A percentile compares a stretch with the other conserved stretches of the same genome.
phyloP scores from a whole-genome alignment of 1,284 basidiomycete genomes.

The Cryptococcus sp. region DNA sequence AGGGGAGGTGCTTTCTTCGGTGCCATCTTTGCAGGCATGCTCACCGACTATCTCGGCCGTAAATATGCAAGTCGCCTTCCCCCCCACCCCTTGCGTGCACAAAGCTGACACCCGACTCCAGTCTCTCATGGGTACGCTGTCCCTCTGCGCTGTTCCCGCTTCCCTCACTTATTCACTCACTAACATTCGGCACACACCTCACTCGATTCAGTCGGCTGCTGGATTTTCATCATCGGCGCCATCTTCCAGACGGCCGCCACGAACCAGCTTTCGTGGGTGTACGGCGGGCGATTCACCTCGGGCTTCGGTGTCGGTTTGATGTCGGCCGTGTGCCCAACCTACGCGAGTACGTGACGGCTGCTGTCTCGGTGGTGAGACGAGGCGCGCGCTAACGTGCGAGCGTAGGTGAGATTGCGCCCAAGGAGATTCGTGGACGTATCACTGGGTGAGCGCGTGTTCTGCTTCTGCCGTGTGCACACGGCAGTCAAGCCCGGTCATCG shows the following conservation, averaged over 20 bases:
- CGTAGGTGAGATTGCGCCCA: slow-evolving; percentile 64
- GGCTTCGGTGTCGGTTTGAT: slow-evolving; percentile 63
- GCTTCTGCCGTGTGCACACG: not conserved
- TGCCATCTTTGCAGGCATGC: slow-evolving; percentile 58
- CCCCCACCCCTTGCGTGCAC: not conserved
- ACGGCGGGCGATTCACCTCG: slow-evolving; percentile 67
- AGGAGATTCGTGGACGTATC: slow-evolving; percentile 63
- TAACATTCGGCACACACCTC: too few species aligned
- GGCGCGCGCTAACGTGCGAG: not conserved
- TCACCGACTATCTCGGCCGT: slow-evolving; percentile 39
- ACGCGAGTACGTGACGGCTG: slow-evolving; percentile 51
- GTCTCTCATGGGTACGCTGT: not conserved
- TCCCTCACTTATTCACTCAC: not conserved
- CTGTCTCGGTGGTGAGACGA: not conserved
- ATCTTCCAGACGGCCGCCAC: slow-evolving; percentile 53
- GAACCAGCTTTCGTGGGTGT: slow-evolving; percentile 52
- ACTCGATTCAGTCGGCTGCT: slow-evolving; percentile 59
- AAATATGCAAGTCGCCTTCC: slow-evolving; percentile 24
- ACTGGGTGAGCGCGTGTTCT: slow-evolving; percentile 44
- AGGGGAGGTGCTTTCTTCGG: slow-evolving; percentile 70
- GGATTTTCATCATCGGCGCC: slow-evolving; percentile 66
- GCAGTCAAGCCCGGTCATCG: not conserved
- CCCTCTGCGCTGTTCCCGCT: too few species aligned
- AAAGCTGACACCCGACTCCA: not conserved
- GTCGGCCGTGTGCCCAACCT: slow-evolving; percentile 62